Evolutionary conservation across 345 rosid species (phyloP), one percentile per base, ranked within the genome.

Genomic region (Crucihimalaya himalaica): DNA sequence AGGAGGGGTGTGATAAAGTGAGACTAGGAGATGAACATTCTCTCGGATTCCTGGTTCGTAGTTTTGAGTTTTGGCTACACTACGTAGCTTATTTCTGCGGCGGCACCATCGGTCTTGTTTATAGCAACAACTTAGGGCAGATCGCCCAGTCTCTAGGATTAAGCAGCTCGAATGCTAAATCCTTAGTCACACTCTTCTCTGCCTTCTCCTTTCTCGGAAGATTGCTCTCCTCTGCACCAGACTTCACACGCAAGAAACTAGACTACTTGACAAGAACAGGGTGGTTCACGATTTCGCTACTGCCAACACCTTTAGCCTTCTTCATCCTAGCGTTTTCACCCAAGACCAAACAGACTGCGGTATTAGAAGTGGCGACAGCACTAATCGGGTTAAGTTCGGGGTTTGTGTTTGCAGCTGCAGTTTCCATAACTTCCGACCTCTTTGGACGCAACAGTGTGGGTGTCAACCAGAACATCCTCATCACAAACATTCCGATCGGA

Each of bases 51-150:
- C 68, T 87, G 0, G 79, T 88, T 58, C 63, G 84, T 9, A 88
- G 80, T 39, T 71, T 72, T 79, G 98, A 93, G 74, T 93, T 93
- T 82, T 90, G 98, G 97, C 81, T 88, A 2, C 90, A 87, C 67
- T 90, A 84, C 62, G 1, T 76, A 47, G 84, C 95, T 4, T 93
- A 93, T 67, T 85, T 88, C 61, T 93, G 90, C 40, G 90, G 95
- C 6, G 96, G 87, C 14, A 90, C 97, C 3, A 80, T 90, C 11
- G 97, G 95, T 45, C 80, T 93, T 65, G 95, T 86, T 19, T 93
- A 93, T 68, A 93, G 95, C 83, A 93, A 88, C 60, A 90, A 90
- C 75, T 71, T 93, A 7, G 98, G 98, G 34, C 98, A 93, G 81
- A 87, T 93, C 28, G 79, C 93, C 5, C 78, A 93, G 70, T 90